Evolutionary conservation across 2,329 filamentous ascomycete species (phyloP), one percentile per base, ranked within the genome.

Genomic region (Xylaria sp.): DNA sequence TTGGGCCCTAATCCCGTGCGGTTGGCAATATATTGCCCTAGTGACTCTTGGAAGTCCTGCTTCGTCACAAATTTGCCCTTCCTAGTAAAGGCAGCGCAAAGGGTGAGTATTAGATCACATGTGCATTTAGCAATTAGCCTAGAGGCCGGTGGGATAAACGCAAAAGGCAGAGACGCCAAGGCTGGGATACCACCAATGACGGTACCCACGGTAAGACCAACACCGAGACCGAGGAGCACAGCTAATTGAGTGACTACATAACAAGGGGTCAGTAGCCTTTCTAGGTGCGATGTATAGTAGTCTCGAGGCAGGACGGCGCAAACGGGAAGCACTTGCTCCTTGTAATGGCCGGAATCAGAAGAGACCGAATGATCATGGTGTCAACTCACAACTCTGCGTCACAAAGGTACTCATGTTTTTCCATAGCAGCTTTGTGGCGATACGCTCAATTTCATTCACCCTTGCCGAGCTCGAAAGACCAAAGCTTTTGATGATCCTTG

Each of bases 401-500:
- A 76, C 70, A 28, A 76, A 76, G 1, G 65, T 63, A 1, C 66
- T 69, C 20, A 76, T 70, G 44, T 75, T 76, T 41, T 66, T 69
- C 75, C 74, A 76, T 13, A 76, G 55, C 10, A 76, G 62, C 13
- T 51, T 62, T 15, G 62, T 64, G 1, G 75, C 70, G 13, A 75
- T 70, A 4, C 60, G 57, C 52, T 76, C 72, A 13, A 76, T 69
- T 8, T 75, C 72, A 15, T 41, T 71, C 13, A 71, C 60, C 15
- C 70, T 74, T 4, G 70, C 70, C 1, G 73, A 63, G 9, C 65
- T 44, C 4, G 74, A 55, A 13, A 76, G 69, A 2, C 75, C 74
- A n/a, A 75, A 76, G 32, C 66, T 73, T 13, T 74, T 74, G 15
- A 76, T 74, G 18, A 76, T 75, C 34, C 60, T 70, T 4, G 66